Evolutionary conservation across 441 rosid genomes (phyloP).

Genomic region (Brassica hybrid): DNA sequence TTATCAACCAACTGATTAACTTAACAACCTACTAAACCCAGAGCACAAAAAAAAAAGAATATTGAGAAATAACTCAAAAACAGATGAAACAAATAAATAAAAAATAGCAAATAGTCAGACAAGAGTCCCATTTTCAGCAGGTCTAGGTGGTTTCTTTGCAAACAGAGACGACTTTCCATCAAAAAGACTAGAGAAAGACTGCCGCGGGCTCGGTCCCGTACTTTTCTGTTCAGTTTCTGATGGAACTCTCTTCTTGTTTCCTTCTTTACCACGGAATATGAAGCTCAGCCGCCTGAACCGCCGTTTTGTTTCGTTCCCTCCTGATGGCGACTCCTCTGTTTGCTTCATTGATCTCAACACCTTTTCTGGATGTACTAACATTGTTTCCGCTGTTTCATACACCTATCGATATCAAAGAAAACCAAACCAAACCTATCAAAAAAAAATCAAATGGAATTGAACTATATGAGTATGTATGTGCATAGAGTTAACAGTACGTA

Average conservation of each 20-base stretch:
- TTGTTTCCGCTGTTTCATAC: slow-evolving; percentile 67
- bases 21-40: slow-evolving; percentile 23
- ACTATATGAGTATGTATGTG: slow-evolving; percentile 17
- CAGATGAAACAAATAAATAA: slow-evolving; percentile 16
- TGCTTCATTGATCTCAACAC: slow-evolving; percentile 57
- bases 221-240: slow-evolving; percentile 45
- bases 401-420: slow-evolving; percentile 49
- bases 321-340: slow-evolving; percentile 44
- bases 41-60: background rate
- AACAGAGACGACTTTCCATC: slow-evolving; percentile 72
- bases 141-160: slow-evolving; percentile 61
- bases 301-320: slow-evolving; percentile 47
- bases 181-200: slow-evolving; percentile 63
- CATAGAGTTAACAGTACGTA: slow-evolving; percentile 32
- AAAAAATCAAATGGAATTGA: background rate
- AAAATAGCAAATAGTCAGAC: slow-evolving; percentile 30
- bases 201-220: slow-evolving; percentile 51
- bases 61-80: slow-evolving; percentile 25
- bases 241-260: slow-evolving; percentile 43
- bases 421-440: background rate
- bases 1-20: slow-evolving; percentile 41
- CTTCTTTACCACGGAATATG: slow-evolving; percentile 58
- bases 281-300: slow-evolving; percentile 56
- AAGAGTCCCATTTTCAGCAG: slow-evolving; percentile 58
- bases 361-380: slow-evolving; percentile 68